Percentiles rank a stretch among this genome's conserved stretches.
These are phyloP conservation scores for Lachnellula occidentalis DNA, from an alignment of 2,329 filamentous ascomycete species.

Conservation along the genomic window DNA sequence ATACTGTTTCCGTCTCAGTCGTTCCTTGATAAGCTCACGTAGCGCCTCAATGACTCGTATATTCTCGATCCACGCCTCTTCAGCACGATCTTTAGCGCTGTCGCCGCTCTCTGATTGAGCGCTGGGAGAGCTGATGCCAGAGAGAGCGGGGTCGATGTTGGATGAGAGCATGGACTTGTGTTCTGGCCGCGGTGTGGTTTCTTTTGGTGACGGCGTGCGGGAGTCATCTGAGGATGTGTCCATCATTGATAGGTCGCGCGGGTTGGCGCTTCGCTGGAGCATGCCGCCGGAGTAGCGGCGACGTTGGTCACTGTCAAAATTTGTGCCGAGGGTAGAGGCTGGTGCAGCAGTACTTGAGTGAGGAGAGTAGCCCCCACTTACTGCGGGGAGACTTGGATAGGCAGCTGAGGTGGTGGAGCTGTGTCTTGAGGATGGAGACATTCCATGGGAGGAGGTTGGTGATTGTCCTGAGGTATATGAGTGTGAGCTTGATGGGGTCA, in stretches of 20 bases:
- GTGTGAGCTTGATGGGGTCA: conserved; percentile 70
- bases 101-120: conserved; percentile 48
- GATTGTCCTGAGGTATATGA: conserved; percentile 77
- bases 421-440: conserved; percentile 61
- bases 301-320: conserved; percentile 57
- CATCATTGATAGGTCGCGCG: conserved; percentile 34
- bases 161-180: conserved; percentile 31
- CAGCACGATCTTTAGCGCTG: conserved; percentile 50
- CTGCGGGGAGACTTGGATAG: conserved; percentile 70
- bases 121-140: conserved; percentile 47
- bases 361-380: conserved; percentile 62
- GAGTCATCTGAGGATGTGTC: conserved; percentile 24
- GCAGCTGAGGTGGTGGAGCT: conserved; percentile 55
- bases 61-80: conserved; percentile 62
- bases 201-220: conserved; percentile 25
- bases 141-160: conserved; percentile 31
- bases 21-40: conserved; percentile 50
- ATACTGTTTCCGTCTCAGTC: conserved; percentile 52
- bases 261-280: conserved; percentile 52
- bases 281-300: conserved; percentile 62
- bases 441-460: conserved; percentile 59
- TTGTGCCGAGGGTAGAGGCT: conserved; percentile 64
- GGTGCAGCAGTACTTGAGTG: conserved; percentile 61
- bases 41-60: conserved; percentile 60
- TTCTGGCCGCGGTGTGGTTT: conserved; percentile 28